Conservation (phyloP, 768 basidiomycete species). For the Trametes cubensis region DNA sequence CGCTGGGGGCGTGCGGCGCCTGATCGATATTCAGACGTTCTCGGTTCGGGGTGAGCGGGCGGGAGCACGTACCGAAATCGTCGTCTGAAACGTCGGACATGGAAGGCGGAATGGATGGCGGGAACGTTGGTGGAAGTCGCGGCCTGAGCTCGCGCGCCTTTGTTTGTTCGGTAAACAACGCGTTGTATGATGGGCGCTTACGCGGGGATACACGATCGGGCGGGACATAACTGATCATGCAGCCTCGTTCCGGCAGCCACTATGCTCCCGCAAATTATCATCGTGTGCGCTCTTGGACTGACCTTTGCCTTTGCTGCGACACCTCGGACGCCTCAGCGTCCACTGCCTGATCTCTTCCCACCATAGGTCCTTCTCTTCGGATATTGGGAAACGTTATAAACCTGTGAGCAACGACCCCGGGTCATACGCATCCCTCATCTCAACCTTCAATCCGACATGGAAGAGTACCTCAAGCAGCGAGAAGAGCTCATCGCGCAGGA, state of each 20-base stretch:
- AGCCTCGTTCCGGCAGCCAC: too few relatives aligned
- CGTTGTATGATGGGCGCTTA: slow-evolving; percentile 13
- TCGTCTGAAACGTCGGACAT: slow-evolving; percentile 31
- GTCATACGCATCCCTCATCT: too few relatives aligned
- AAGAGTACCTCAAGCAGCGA: slow-evolving; percentile 29
- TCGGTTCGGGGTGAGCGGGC: background rate
- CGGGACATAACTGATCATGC: background rate
- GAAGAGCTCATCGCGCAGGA: slow-evolving; percentile 33
- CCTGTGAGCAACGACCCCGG: background rate
- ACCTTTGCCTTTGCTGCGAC: too few relatives aligned
- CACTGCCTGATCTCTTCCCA: too few relatives aligned
- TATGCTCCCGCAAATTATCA: too few relatives aligned
- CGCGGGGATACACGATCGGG: slow-evolving; percentile 14
- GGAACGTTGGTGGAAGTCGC: background rate
- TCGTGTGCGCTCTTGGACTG: too few relatives aligned
- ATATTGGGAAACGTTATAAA: background rate
- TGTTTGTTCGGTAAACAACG: slow-evolving; percentile 21
- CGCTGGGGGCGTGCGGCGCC: slow-evolving; percentile 5
- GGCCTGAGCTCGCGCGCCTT: slow-evolving; percentile 16
- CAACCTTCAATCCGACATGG: slow-evolving; percentile 14
- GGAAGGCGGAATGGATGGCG: background rate
- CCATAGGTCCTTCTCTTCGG: too few relatives aligned
- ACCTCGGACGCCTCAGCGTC: too few relatives aligned
- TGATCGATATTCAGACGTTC: slow-evolving; percentile 23
- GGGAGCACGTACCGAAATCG: slow-evolving; percentile 29